Evolutionary conservation across 345 rosid genomes (phyloP), one percentile per base, ranked within the genome.

Genomic region (Populus alba): DNA sequence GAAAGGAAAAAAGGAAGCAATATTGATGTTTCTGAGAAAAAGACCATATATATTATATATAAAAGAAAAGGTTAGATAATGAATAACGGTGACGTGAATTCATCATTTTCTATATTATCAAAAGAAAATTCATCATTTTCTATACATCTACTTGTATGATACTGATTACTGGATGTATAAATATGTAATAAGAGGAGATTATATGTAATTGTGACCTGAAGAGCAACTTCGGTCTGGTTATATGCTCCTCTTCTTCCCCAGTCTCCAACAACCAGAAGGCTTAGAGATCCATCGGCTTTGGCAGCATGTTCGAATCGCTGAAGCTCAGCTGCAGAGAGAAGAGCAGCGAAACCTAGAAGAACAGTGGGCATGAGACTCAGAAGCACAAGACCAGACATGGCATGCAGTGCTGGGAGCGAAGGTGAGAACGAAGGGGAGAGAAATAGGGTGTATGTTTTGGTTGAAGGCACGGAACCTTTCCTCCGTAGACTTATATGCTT

Each of bases 141-240:
- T 15, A 4, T 47, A 13, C 15, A 47, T 47, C 53, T 47, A 15
- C 16, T 15, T 15, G 53, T 15, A 15, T 47, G 5, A 47, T 47
- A 15, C 3, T 31, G 3, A 27, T 27, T 27, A 27, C 33, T 4
- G 18, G 5, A 45, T 47, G 5, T 15, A 4, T 47, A 4, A 11
- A 1, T 27, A 6, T 27, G 37, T 23, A 65, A 29, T 0, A 23
- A 15, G 29, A 65, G 68, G 29, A 15, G 12, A 61, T 7, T 61
- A 15, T 4, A n/a, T 27, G 13, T 5, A 63, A 31, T 7, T 7
- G 47, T 31, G 2, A 80, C 83, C 79, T 80, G 79, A 37, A 27
- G n/a, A 27, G 83, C 83, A 71, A 80, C 79, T 35, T 75, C 33
- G 51, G 83, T 75, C 55, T 80, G 83, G 79, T 80, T 80, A 25